Percentiles rank a stretch among this genome's conserved stretches.
phyloP scores from a whole-genome alignment of 2,329 filamentous ascomycete species.

The Clonostachys rhizophaga region DNA sequence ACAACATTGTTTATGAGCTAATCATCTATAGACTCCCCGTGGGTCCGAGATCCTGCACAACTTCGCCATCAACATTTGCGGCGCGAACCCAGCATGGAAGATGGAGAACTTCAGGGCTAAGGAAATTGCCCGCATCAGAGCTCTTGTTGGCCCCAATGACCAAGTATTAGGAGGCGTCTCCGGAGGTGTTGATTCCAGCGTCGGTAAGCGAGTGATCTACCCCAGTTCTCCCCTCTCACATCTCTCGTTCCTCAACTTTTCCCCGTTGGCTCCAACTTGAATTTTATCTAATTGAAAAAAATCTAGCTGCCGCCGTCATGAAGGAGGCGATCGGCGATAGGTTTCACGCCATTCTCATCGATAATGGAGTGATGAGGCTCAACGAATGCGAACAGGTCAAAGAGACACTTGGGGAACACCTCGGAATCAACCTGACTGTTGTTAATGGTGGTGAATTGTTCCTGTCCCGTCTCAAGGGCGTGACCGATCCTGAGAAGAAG shows the following conservation, averaged over 20 bases:
- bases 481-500: constrained; percentile 79
- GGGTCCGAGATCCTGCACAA: constrained; percentile 73
- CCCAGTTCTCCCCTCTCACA: no score
- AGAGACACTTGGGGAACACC: constrained; percentile 69
- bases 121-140: constrained; percentile 76
- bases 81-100: constrained; percentile 71
- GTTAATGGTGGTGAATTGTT: constrained; percentile 77
- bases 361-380: constrained; percentile 82
- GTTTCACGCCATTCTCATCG: constrained; percentile 74
- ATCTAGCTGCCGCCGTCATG: constrained; percentile 71
- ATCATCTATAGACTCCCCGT: constrained; percentile 56
- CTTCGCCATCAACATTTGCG: constrained; percentile 81
- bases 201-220: constrained; percentile 23
- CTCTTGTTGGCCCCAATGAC: constrained; percentile 73
- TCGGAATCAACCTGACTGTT: constrained; percentile 88
- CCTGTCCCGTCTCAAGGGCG: constrained; percentile 69
- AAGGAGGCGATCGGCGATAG: constrained; percentile 78
- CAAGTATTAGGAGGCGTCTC: constrained; percentile 65
- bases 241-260: no score
- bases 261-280: no score
- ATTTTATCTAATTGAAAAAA: no score
- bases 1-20: constrained; percentile 1
- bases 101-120: constrained; percentile 81
- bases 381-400: constrained; percentile 83
- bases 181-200: constrained; percentile 86